Conservation (phyloP, 306 rosid species). For the Quillaja saponaria region DNA sequence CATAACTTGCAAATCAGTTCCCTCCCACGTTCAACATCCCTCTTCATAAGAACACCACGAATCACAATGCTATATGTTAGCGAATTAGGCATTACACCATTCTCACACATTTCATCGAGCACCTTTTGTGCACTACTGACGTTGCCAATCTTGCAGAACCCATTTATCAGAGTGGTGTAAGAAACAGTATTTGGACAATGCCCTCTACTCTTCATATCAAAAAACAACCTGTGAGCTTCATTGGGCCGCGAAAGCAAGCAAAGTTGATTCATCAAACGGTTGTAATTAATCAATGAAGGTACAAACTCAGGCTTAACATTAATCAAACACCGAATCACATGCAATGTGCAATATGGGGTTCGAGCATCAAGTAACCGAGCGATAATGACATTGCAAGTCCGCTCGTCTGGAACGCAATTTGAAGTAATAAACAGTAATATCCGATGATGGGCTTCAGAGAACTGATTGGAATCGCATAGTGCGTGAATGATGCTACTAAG, state of each 20-base stretch:
- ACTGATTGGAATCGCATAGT: constrained; percentile 70
- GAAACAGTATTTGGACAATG: constrained; percentile 72
- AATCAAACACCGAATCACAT: constrained; percentile 38
- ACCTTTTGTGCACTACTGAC: constrained; percentile 52
- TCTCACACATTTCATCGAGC: constrained; percentile 76
- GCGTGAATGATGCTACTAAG: constrained; percentile 57
- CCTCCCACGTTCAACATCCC: constrained; percentile 56
- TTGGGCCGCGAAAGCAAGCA: constrained; percentile 50
- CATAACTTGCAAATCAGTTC: constrained; percentile 55
- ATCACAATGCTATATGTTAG: constrained; percentile 58
- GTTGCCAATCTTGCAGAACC: constrained; percentile 53
- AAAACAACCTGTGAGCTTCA: constrained; percentile 63
- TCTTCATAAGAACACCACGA: constrained; percentile 50
- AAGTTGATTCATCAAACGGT: constrained; percentile 81
- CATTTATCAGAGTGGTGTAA: constrained; percentile 72
- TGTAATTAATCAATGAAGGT: constrained; percentile 65
- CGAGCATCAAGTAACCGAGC: constrained; percentile 62
- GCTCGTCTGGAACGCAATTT: constrained; percentile 64
- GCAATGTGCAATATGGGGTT: constrained; percentile 52
- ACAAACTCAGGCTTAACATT: constrained; percentile 58
- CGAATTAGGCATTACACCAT: constrained; percentile 54
- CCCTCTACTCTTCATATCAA: constrained; percentile 66
- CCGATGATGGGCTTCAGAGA: constrained; percentile 66
- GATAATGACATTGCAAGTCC: constrained; percentile 72
- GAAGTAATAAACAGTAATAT: constrained; percentile 53